Evolutionary conservation across 352 stramenopile species (phyloP).

Genomic region (Globisporangium radiosum): DNA sequence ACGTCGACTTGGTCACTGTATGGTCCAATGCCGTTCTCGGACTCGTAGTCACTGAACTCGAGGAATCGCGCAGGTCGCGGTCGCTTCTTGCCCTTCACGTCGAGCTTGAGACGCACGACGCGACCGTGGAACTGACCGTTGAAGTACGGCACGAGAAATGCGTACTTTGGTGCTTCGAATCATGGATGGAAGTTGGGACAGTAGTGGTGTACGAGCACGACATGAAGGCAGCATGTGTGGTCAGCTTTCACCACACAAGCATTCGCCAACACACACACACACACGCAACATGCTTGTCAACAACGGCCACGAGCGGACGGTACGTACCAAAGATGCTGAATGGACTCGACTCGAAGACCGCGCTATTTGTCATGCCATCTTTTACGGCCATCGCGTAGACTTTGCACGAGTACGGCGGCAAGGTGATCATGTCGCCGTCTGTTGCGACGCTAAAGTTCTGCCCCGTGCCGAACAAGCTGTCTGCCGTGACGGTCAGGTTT

Average conservation of each 20-base stretch:
- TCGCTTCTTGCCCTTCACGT: slow-evolving; percentile 70
- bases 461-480: slow-evolving; percentile 19
- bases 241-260: background rate
- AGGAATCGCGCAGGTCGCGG: slow-evolving; percentile 63
- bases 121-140: slow-evolving; percentile 60
- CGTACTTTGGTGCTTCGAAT: slow-evolving; percentile 54
- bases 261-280: background rate
- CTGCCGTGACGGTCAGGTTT: slow-evolving; percentile 7
- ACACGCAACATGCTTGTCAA: background rate
- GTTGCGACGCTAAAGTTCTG: slow-evolving; percentile 21
- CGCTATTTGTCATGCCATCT: slow-evolving; percentile 46
- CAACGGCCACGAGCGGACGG: background rate
- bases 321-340: slow-evolving; percentile 54
- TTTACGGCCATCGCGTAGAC: slow-evolving; percentile 63
- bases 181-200: no score
- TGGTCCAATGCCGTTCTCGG: slow-evolving; percentile 50
- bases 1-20: slow-evolving; percentile 51
- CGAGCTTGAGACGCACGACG: slow-evolving; percentile 58
- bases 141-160: slow-evolving; percentile 66
- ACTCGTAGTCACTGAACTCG: slow-evolving; percentile 78
- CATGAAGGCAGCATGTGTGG: background rate
- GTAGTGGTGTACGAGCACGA: background rate
- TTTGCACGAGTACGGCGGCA: slow-evolving; percentile 52
- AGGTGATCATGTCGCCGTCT: slow-evolving; percentile 39
- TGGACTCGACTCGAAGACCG: slow-evolving; percentile 36